These are phyloP conservation scores for Ophiocytium majus DNA, from an alignment of 352 stramenopile genomes.

Conservation along the genomic window DNA sequence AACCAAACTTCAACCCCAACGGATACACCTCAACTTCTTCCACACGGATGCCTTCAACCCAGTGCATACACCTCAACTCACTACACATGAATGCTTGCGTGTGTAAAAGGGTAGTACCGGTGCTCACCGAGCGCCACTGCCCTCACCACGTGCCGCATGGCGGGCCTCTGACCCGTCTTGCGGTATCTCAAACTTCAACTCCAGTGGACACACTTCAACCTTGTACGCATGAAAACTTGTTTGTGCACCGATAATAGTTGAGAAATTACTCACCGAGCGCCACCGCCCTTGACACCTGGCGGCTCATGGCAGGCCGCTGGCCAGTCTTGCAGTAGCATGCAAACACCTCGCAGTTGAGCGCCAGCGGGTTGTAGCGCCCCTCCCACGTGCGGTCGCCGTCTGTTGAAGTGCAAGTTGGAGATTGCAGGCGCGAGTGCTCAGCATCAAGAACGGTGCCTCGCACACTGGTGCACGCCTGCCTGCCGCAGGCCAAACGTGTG, in stretches of 20 bases:
- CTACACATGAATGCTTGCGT: neutral
- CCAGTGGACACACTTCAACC: neutral
- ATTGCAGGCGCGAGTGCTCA: no score
- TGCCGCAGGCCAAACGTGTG: no score
- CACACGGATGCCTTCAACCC: neutral
- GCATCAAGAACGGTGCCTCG: no score
- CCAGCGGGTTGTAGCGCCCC: neutral
- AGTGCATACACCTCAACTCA: neutral
- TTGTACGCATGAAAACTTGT: neutral
- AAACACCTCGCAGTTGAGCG: constrained; percentile 9
- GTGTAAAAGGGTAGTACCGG: neutral
- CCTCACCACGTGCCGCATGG: neutral
- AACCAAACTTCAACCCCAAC: neutral
- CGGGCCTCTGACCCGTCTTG: no score
- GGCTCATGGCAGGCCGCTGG: neutral
- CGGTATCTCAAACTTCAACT: no score
- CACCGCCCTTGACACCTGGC: neutral
- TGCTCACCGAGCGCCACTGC: no score
- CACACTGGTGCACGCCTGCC: no score
- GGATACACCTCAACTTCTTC: neutral
- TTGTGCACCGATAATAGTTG: neutral
- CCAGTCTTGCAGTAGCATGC: constrained; percentile 9
- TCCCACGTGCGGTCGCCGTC: no score
- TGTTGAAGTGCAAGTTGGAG: no score
- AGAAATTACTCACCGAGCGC: neutral